phyloP scores from a whole-genome alignment of 208 protist species.

The Leishmania tropica region DNA sequence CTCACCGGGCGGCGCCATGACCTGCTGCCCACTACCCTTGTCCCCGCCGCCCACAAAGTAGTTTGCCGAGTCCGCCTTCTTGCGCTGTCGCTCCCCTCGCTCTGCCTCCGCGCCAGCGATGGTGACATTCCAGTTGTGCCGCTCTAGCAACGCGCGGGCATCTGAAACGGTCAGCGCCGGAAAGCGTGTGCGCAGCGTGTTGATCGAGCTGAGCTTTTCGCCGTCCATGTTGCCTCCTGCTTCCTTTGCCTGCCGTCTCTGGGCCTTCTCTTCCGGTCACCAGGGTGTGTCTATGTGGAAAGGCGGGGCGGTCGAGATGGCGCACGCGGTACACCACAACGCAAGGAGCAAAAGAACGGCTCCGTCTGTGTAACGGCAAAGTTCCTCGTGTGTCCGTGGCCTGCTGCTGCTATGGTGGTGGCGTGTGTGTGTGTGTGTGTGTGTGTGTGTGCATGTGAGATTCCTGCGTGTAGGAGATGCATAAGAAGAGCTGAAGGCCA shows the following conservation, averaged over 20 bases:
- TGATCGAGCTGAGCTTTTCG: conserved; percentile 33
- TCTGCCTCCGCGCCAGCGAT: conserved; percentile 36
- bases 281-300: neutral
- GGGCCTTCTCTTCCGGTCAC: neutral
- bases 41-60: conserved; percentile 65
- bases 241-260: neutral
- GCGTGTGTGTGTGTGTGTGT: neutral
- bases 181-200: conserved; percentile 42
- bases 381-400: neutral
- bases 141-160: conserved; percentile 32
- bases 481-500: neutral
- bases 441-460: neutral
- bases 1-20: conserved; percentile 36
- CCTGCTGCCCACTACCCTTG: conserved; percentile 57
- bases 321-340: neutral
- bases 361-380: neutral
- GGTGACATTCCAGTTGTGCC: conserved; percentile 42
- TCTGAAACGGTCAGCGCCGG: conserved; percentile 39
- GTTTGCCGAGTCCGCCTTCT: conserved; percentile 7
- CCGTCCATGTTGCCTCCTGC: conserved; percentile 21
- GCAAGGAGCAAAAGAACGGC: neutral
- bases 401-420: neutral
- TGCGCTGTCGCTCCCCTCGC: conserved; percentile 17
- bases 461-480: neutral
- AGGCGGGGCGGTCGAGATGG: neutral